Evolutionary conservation across 169 alveolate species (phyloP).

Genomic region (Babesia caballi): DNA sequence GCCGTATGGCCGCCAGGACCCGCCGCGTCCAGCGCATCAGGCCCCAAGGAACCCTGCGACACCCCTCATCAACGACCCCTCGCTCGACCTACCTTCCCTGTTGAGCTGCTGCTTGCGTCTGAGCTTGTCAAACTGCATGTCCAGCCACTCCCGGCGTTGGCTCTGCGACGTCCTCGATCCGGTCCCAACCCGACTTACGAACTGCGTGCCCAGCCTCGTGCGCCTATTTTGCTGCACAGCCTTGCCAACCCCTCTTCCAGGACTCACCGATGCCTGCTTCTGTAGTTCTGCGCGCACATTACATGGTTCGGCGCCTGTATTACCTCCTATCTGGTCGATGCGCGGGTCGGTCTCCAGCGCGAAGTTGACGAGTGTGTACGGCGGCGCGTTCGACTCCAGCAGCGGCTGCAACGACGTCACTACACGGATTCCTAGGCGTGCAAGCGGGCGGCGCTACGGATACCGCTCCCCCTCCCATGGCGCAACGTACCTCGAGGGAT

Average conservation of each 20-base stretch:
- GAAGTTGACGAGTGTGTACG: constrained; percentile 62
- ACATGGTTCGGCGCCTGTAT: not conserved
- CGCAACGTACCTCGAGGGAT: constrained; percentile 2
- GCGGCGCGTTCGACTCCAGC: constrained; percentile 54
- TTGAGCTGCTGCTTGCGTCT: constrained; percentile 15
- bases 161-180: not conserved
- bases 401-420: constrained; percentile 42
- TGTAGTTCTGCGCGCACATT: constrained; percentile 2
- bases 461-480: too few species aligned
- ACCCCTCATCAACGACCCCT: not conserved
- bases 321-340: constrained; percentile 50
- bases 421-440: too few species aligned
- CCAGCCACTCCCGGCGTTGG: constrained; percentile 22
- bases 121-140: constrained; percentile 20
- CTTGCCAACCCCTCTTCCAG: too few species aligned
- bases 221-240: not conserved
- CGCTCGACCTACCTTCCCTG: not conserved
- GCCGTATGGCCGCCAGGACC: constrained; percentile 13
- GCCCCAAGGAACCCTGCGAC: not conserved
- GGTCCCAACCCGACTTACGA: not conserved
- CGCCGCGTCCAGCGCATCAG: constrained; percentile 3
- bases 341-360: constrained; percentile 47
- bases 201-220: constrained; percentile 6
- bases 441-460: too few species aligned
- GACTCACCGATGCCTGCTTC: not conserved